Evolutionary conservation across 306 rosid genomes (phyloP), one percentile per base, ranked within the genome.

Genomic region (Vachellia collinsii): DNA sequence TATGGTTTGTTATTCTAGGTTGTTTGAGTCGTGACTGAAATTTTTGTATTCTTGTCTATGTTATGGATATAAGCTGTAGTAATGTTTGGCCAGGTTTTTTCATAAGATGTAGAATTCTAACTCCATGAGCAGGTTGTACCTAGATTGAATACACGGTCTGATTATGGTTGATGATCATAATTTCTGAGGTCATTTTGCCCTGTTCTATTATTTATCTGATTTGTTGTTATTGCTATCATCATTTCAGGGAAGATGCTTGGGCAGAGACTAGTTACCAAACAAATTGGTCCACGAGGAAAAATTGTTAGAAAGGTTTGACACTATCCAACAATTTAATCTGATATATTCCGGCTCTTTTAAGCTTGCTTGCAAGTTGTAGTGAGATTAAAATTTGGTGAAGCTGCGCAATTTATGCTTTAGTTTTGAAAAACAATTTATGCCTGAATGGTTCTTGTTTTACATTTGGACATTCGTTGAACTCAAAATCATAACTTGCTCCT

Each of bases 171-270:
- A 79, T 70, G 42, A 79, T 64, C 12, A 41, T 46, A 65, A 34
- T 44, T 75, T 64, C n/a, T 13, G 17, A 36, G 41, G 6, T 25
- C 22, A n/a, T 58, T 54, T 81, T 74, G 71, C 79, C 63, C 44
- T 13, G 43, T 46, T 17, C 12, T 79, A 25, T 79, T 36, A 19
- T 25, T 53, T 14, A 74, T 68, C 74, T 17, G 0, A 22, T 23
- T 1, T 7, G 39, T 75, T 22, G 53, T 39, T 73, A 19, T 71
- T 41, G 34, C 62, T 77, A 6, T 80, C 50, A 22, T 77, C 58
- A 23, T 77, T 85, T 85, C 92, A 96, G 99, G 91, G 77, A 96
- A 93, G 86, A 96, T 96, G 99, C 98, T 93, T 63, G 97, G 97
- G 74, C 94, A 93, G 91, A 85, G 93, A 78, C 94, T 96, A 59